Evolutionary conservation across 1,284 basidiomycete genomes (phyloP).

Genomic region (Ustilago loliicola): DNA sequence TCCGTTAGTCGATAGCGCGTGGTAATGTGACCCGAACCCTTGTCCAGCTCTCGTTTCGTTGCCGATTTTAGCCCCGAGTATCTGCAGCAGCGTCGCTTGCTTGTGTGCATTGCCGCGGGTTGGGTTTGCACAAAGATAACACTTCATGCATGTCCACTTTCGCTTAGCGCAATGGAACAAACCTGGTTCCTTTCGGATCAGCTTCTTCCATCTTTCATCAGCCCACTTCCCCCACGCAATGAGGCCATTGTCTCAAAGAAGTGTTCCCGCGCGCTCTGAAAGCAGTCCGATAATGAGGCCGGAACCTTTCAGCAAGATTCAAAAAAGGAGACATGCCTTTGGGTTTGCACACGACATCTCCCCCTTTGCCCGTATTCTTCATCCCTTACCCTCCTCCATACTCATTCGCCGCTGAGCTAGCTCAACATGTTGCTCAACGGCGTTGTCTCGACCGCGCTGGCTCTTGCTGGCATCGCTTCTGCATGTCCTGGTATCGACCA

Average conservation of each 20-base stretch:
- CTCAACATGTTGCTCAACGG: constrained; percentile 18
- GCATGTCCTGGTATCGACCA: constrained; percentile 44
- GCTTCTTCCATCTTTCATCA: constrained; percentile 19
- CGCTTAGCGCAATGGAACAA: constrained; percentile 20
- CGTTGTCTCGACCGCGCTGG: constrained; percentile 13
- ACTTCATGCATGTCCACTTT: constrained; percentile 19
- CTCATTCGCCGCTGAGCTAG: neutral
- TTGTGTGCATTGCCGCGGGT: constrained; percentile 5
- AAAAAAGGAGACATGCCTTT: neutral
- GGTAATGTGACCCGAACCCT: neutral
- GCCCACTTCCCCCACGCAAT: neutral
- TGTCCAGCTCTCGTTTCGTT: neutral
- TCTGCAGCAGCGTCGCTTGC: neutral
- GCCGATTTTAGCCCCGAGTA: neutral
- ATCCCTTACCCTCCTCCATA: neutral
- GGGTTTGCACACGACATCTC: constrained; percentile 31
- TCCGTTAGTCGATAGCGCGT: no score
- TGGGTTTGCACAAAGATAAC: constrained; percentile 11
- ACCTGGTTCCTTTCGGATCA: constrained; percentile 15
- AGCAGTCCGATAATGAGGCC: neutral
- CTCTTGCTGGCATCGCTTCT: constrained; percentile 6
- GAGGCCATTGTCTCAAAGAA: neutral
- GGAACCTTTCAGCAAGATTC: neutral
- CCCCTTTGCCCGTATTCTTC: no score
- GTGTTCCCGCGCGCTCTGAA: neutral